Percentiles rank a stretch among this genome's conserved stretches.
Conservation (phyloP, 164 flowering plant species). For the Santalum album region DNA sequence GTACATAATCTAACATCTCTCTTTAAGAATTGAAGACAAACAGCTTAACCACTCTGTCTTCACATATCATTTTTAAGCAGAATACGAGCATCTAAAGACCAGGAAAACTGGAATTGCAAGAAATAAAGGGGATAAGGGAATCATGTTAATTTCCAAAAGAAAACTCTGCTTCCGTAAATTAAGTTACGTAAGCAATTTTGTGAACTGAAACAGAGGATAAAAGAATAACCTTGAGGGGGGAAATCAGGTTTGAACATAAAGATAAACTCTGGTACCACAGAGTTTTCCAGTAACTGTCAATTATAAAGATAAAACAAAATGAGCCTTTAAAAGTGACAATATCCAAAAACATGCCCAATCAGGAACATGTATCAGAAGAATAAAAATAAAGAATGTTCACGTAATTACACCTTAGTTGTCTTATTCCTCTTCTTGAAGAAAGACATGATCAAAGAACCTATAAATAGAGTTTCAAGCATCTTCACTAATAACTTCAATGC, state of each 20-base stretch:
- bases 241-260: slow-evolving; percentile 86
- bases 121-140: too few species aligned
- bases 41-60: too few species aligned
- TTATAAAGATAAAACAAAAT: not conserved
- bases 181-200: not conserved
- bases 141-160: not conserved
- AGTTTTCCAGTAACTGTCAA: slow-evolving; percentile 60
- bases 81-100: too few species aligned
- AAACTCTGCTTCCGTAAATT: not conserved
- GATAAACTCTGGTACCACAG: slow-evolving; percentile 79
- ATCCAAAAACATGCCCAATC: not conserved
- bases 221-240: slow-evolving; percentile 78
- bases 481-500: slow-evolving; percentile 47
- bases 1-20: too few species aligned
- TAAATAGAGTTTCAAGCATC: slow-evolving; percentile 42
- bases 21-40: too few species aligned
- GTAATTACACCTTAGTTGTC: slow-evolving; percentile 40
- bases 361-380: not conserved
- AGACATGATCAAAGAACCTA: slow-evolving; percentile 43
- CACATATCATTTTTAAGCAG: too few species aligned
- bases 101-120: too few species aligned
- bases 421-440: slow-evolving; percentile 56
- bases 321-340: not conserved
- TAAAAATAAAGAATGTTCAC: not conserved
- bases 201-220: not conserved